Evolutionary conservation across 2,329 filamentous ascomycete genomes (phyloP), one percentile per base, ranked within the genome.

Genomic region (Botryotinia convoluta): DNA sequence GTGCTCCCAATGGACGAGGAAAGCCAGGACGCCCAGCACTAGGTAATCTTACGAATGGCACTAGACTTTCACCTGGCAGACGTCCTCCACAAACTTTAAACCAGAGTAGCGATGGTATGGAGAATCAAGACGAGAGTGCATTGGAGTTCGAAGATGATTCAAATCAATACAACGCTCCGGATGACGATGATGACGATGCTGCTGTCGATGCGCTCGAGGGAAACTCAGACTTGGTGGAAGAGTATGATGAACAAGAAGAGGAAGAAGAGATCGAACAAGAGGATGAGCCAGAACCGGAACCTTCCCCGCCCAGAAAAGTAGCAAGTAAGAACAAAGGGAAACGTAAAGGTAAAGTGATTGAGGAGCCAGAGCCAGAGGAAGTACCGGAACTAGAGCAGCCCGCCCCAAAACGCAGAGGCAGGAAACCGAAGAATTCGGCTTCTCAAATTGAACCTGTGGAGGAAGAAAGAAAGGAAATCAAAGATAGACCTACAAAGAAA

Each of bases 81-180:
- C 61, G 74, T 57, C 67, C 63, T 9, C 67, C 63, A 20, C 54
- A 72, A 54, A 59, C 62, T 22, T 68, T 72, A 16, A 60, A 80
- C 26, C 79, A 81, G n/a, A 78, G 80, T 16, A 77, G 80, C 5
- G 81, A 82, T 20, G 76, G 65, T 18, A 77, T 81, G 20, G 79
- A 84, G 76, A 79, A 86, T 77, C 80, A 86, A 77, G 86, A 87
- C n/a, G 73, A 77, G 26, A 60, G 88, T 88, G 86, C 86, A 87
- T 37, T 84, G 88, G 72, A 86, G 82, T 71, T 75, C n/a, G 73
- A 64, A 42, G 78, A 78, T 32, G 75, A 78, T 48, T 77, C 76
- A 18, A 73, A 76, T 60, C 77, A 79, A 65, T 71, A 78, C 69
- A 74, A 78, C 8, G 73, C 75, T 65, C 75, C 73, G 20, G 60